Conservation (phyloP, 2,329 filamentous ascomycete species). For the Epichloe brachyelytri region DNA sequence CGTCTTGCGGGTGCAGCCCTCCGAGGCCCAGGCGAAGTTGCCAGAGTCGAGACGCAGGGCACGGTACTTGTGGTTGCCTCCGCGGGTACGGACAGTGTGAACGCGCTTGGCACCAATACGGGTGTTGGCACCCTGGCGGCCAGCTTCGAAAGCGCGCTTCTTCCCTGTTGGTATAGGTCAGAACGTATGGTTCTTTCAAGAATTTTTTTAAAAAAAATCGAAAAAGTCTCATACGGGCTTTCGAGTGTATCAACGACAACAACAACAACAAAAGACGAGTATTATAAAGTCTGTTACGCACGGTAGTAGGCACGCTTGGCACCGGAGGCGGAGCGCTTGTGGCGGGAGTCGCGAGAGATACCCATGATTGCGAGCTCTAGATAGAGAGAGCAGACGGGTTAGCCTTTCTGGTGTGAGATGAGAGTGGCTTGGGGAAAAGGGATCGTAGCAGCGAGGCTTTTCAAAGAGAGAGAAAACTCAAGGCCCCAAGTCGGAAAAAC, state of each 20-base stretch:
- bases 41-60: conserved; percentile 95
- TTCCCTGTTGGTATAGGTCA: conserved; percentile 68
- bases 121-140: conserved; percentile 98
- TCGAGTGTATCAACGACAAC: conserved; percentile 27
- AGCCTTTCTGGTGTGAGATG: conserved; percentile 1
- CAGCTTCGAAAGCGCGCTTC: conserved; percentile 99
- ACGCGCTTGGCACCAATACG: conserved; percentile 96
- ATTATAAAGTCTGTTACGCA: conserved; percentile 34
- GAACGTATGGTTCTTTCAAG: conserved; percentile 46
- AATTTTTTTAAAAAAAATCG: background rate
- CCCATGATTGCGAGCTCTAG: conserved; percentile 76
- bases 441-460: background rate
- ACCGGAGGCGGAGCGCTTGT: conserved; percentile 99
- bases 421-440: background rate
- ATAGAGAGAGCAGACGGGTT: conserved; percentile 14
- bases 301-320: conserved; percentile 93
- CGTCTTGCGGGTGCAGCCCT: conserved; percentile 96
- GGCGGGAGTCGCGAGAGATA: conserved; percentile 99
- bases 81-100: conserved; percentile 92
- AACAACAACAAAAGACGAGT: conserved; percentile 7
- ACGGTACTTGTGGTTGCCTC: conserved; percentile 99
- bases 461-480: background rate
- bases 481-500: background rate
- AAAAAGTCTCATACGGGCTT: conserved; percentile 47
- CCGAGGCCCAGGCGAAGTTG: conserved; percentile 99